Conservation (phyloP, 2,329 filamentous ascomycete genomes). For the Aaosphaeria pasadenensis region DNA sequence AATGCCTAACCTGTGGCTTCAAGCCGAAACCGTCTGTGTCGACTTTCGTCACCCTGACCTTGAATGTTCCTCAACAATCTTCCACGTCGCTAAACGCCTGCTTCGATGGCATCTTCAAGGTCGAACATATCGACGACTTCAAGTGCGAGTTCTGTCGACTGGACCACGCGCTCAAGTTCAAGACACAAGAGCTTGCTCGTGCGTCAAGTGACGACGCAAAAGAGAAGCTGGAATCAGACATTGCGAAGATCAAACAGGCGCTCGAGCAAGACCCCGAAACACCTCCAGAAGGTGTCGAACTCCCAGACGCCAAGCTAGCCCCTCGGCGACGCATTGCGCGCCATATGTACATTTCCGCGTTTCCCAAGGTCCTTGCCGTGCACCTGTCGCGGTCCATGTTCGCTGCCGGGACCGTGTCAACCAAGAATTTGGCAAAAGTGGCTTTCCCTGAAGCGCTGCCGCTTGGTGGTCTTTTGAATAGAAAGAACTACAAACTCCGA, state of each 20-base stretch:
- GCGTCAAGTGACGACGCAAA: constrained; percentile 34
- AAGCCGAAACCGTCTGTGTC: constrained; percentile 80
- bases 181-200: constrained; percentile 58
- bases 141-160: constrained; percentile 91
- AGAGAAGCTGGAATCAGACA: constrained; percentile 53
- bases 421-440: constrained; percentile 94
- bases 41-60: constrained; percentile 85
- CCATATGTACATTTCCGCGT: constrained; percentile 80
- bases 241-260: constrained; percentile 64
- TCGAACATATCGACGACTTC: constrained; percentile 95
- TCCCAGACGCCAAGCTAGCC: constrained; percentile 71
- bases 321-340: constrained; percentile 83
- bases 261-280: constrained; percentile 80
- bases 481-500: constrained; percentile 78
- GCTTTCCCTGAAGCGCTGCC: constrained; percentile 84
- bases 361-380: constrained; percentile 86
- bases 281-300: constrained; percentile 65
- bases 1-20: constrained; percentile 87
- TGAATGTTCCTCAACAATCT: constrained; percentile 79
- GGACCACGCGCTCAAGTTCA: constrained; percentile 68
- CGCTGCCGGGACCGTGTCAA: constrained; percentile 70
- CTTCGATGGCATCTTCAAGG: constrained; percentile 91
- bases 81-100: constrained; percentile 81
- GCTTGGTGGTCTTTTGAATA: constrained; percentile 73
- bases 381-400: constrained; percentile 94